Evolutionary conservation across 2,329 filamentous ascomycete genomes (phyloP), one percentile per base, ranked within the genome.

Genomic region (Tolypocladium album): DNA sequence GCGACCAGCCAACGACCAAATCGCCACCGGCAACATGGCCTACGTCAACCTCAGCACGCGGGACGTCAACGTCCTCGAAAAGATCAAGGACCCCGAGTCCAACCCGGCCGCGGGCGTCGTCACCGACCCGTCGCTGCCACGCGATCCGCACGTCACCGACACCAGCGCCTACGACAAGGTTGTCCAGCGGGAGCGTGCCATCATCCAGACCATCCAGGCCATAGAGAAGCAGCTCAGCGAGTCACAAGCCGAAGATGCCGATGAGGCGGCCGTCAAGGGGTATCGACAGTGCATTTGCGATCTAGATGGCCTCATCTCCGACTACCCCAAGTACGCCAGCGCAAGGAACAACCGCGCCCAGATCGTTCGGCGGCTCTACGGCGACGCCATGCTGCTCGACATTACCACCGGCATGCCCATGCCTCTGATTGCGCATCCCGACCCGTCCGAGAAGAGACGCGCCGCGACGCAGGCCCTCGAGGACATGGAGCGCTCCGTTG

Each of bases 261-360:
- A 67, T n/a, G 71, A 79, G 6, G 59, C 63, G 20, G 73, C 78
- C 4, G 66, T 77, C 38, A 67, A 72, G 1, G 75, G 75, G 45
- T 87, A 85, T 66, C 74, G 71, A 34, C 62, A 72, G 42, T 79
- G 78, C 58, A 70, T 86, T 22, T 69, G 71, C 12, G 71, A 75
- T 7, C 75, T 92, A 6, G 78, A 79, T 38, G 68, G 72, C 2
- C 76, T 91, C 39, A 82, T 91, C 47, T 67, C 75, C 2, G 72
- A 81, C 31, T 70, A 84, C 58, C 87, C 88, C 3, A 72, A 75
- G 39, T 92, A 92, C 71, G 88, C 88, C 27, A 89, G 87, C 63
- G 87, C 85, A 7, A 82, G 84, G 61, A 88, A 91, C 70, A 92
- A 93, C 72, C 81, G 88, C 57, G 89, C 87, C 3, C 89, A 92